Conservation (phyloP, 192 early-diverging fungal species). For the Coemansia biformis region DNA sequence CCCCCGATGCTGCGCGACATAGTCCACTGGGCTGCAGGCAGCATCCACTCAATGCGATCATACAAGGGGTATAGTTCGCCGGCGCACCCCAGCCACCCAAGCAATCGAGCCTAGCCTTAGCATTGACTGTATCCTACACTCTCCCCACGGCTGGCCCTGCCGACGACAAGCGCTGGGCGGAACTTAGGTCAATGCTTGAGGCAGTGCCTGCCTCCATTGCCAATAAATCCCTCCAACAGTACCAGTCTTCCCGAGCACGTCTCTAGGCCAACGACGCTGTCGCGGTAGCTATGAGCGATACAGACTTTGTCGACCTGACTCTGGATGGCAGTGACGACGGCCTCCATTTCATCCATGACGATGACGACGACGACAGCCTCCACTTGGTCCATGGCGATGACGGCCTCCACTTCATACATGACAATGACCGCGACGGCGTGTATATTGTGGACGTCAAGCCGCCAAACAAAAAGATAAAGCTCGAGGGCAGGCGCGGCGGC, state of each 20-base stretch:
- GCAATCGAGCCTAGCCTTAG: background rate
- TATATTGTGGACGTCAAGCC: slow-evolving; percentile 1
- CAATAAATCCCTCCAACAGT: no score
- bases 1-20: slow-evolving; percentile 14
- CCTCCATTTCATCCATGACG: no score
- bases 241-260: no score
- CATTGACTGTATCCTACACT: no score
- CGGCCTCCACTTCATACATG: no score
- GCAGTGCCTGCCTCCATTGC: no score
- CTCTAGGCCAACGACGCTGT: background rate
- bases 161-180: no score
- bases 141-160: no score
- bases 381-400: no score
- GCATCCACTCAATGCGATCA: slow-evolving; percentile 36
- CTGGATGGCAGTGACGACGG: slow-evolving; percentile 11
- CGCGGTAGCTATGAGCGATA: background rate
- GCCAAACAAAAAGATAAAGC: slow-evolving; percentile 10
- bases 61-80: slow-evolving; percentile 26
- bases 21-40: slow-evolving; percentile 13
- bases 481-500: no score
- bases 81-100: no score
- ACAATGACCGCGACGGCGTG: slow-evolving; percentile 11
- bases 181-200: no score
- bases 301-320: slow-evolving; percentile 23
- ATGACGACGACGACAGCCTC: slow-evolving; percentile 9